These are phyloP conservation scores for Stemphylium beticola DNA, from an alignment of 2,329 filamentous ascomycete genomes.

Conservation along the genomic window DNA sequence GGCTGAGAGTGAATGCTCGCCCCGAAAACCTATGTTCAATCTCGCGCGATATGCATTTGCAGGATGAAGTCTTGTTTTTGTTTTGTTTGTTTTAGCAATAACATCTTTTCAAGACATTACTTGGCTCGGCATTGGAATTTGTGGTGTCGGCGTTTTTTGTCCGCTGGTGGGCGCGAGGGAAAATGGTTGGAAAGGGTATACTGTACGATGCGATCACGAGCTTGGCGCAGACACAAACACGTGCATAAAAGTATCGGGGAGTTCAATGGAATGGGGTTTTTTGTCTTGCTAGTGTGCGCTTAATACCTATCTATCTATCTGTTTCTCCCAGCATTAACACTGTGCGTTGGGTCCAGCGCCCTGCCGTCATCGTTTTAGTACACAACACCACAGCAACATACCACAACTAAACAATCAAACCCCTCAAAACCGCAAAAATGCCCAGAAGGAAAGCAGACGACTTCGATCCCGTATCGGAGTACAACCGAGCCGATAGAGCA, in stretches of 20 bases:
- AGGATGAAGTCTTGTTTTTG: slow-evolving; percentile 19
- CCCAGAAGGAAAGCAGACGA: too few species aligned
- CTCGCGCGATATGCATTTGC: slow-evolving; percentile 49
- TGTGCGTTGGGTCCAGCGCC: neutral
- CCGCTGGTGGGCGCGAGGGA: slow-evolving; percentile 1
- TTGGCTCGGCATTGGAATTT: slow-evolving; percentile 9
- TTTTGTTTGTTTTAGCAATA: slow-evolving; percentile 4
- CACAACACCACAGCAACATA: too few species aligned
- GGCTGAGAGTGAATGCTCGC: slow-evolving; percentile 46
- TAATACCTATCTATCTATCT: slow-evolving; percentile 16
- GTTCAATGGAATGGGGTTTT: slow-evolving; percentile 2
- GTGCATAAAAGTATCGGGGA: slow-evolving; percentile 2
- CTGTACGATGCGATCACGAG: neutral
- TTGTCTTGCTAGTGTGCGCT: slow-evolving; percentile 19
- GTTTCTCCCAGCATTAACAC: too few species aligned
- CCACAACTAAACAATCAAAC: too few species aligned
- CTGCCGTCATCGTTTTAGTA: too few species aligned
- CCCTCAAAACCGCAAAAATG: too few species aligned
- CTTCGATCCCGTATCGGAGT: too few species aligned
- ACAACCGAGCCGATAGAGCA: too few species aligned
- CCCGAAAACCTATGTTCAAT: slow-evolving; percentile 45
- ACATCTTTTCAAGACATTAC: slow-evolving; percentile 8
- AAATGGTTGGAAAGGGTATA: neutral
- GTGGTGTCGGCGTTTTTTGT: slow-evolving; percentile 6
- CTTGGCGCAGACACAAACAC: neutral